Conservation (phyloP, 106 monocot species). For the Dioscorea dumetorum region DNA sequence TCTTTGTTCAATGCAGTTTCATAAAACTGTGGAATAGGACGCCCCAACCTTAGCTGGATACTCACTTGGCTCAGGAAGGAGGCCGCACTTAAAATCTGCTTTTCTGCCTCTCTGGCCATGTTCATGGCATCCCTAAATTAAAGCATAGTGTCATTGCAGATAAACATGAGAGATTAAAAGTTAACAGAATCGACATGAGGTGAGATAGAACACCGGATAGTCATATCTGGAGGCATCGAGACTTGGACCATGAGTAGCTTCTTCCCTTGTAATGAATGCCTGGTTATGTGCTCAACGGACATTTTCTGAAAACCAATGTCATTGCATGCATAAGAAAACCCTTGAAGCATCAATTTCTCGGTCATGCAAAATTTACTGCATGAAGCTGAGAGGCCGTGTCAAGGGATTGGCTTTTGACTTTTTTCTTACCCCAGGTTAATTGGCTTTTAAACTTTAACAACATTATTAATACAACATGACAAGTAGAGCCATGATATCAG, state of each 20-base stretch:
- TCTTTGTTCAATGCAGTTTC: no score
- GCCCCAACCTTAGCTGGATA: slow-evolving; percentile 65
- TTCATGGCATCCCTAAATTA: slow-evolving; percentile 60
- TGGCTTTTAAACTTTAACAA: no score
- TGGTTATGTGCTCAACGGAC: slow-evolving; percentile 56
- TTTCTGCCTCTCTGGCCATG: slow-evolving; percentile 64
- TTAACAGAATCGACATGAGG: not conserved
- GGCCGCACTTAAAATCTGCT: slow-evolving; percentile 51
- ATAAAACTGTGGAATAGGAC: slow-evolving; percentile 18
- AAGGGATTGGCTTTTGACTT: no score
- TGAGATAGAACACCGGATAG: slow-evolving; percentile 40
- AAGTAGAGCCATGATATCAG: no score
- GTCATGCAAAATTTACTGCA: not conserved
- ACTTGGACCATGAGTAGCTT: slow-evolving; percentile 65
- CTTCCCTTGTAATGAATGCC: slow-evolving; percentile 65
- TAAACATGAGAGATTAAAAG: not conserved
- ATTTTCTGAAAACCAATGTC: slow-evolving; percentile 47
- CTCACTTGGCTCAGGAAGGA: slow-evolving; percentile 57
- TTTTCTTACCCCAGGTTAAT: no score
- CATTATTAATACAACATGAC: no score
- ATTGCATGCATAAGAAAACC: not conserved
- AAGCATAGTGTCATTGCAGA: not conserved
- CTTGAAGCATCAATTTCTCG: no score
- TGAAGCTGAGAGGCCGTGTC: not conserved
- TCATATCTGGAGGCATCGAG: slow-evolving; percentile 56